Percentiles rank a stretch among this genome's conserved stretches.
Evolutionary conservation across 441 rosid species (phyloP).

Genomic region (Erodium trifolium): DNA sequence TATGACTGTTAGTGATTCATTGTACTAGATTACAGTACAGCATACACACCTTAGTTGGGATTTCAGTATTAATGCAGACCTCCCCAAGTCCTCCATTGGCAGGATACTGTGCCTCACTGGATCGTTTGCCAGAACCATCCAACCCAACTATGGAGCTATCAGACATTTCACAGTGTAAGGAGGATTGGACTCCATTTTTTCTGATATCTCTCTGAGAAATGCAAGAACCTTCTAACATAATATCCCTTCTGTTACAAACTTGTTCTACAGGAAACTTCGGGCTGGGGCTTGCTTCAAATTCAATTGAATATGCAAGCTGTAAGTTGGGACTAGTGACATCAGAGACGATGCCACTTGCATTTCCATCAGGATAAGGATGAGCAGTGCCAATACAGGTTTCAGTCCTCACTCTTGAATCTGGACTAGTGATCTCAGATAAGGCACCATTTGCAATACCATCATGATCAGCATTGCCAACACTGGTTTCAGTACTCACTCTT

Average conservation of each 20-base stretch:
- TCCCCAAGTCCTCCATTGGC: conserved; percentile 31
- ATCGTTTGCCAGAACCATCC: conserved; percentile 19
- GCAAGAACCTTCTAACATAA: conserved; percentile 18
- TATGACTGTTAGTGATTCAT: not conserved
- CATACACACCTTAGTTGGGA: conserved; percentile 37
- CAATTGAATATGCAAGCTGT: conserved; percentile 18
- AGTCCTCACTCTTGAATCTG: conserved; percentile 16
- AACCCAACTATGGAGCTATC: conserved; percentile 23
- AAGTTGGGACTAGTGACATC: conserved; percentile 4
- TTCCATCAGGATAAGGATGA: conserved; percentile 2
- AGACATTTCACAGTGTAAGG: conserved; percentile 29
- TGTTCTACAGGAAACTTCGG: conserved; percentile 22
- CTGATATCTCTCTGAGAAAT: conserved; percentile 25
- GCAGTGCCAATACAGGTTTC: not conserved
- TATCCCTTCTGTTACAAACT: conserved; percentile 21
- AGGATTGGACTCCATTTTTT: conserved; percentile 26
- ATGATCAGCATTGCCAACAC: not conserved
- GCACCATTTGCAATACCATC: not conserved
- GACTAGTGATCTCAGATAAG: conserved; percentile 16
- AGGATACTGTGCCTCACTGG: conserved; percentile 24
- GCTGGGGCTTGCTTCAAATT: conserved; percentile 23
- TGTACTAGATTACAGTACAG: conserved; percentile 13
- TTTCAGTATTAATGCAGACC: conserved; percentile 26
- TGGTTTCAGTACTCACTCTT: not conserved
- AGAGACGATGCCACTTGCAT: not conserved